Percentiles rank a stretch among this genome's conserved stretches.
phyloP scores from a whole-genome alignment of 225 moss, liverwort and hornwort species.

The Rhytidiadelphus loreus region DNA sequence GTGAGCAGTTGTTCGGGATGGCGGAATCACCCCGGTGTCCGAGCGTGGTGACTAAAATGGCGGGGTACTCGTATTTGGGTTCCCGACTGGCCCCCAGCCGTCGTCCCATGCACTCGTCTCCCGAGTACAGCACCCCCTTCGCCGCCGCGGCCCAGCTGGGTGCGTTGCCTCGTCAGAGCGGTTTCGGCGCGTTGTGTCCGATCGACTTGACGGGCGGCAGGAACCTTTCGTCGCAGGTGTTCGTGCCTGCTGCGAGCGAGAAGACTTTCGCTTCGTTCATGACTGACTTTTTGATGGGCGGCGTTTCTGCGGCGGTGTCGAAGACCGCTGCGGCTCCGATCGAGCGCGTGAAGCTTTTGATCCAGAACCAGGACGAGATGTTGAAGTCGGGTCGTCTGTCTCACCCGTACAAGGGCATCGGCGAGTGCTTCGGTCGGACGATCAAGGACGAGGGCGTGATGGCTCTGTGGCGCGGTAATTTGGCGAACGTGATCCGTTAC shows the following conservation, averaged over 20 bases:
- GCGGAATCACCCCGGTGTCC: slow-evolving; percentile 20
- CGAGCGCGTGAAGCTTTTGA: slow-evolving; percentile 35
- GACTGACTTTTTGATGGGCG: slow-evolving; percentile 27
- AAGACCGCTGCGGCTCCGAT: slow-evolving; percentile 17
- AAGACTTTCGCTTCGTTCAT: slow-evolving; percentile 20
- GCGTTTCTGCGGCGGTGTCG: slow-evolving; percentile 21
- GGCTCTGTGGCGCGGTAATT: slow-evolving; percentile 17
- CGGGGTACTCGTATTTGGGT: slow-evolving; percentile 28
- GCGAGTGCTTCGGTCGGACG: slow-evolving; percentile 36
- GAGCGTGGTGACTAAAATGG: slow-evolving; percentile 28
- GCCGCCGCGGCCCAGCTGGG: slow-evolving; percentile 17
- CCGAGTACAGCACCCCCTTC: slow-evolving; percentile 22
- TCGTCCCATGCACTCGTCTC: background rate
- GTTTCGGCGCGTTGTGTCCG: slow-evolving; percentile 20
- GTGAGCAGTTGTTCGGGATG: background rate
- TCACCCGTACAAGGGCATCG: slow-evolving; percentile 42
- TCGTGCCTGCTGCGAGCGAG: slow-evolving; percentile 20
- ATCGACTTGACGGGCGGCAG: slow-evolving; percentile 15
- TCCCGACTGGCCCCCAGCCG: slow-evolving; percentile 18
- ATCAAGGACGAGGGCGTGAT: slow-evolving; percentile 22
- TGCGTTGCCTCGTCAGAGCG: background rate
- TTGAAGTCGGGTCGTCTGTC: slow-evolving; percentile 36
- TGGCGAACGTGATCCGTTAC: slow-evolving; percentile 28
- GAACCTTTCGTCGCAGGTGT: slow-evolving; percentile 14
- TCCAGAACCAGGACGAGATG: slow-evolving; percentile 56